Conservation (phyloP, 108 stramenopile genomes). For the Discostella stelligeroides region DNA sequence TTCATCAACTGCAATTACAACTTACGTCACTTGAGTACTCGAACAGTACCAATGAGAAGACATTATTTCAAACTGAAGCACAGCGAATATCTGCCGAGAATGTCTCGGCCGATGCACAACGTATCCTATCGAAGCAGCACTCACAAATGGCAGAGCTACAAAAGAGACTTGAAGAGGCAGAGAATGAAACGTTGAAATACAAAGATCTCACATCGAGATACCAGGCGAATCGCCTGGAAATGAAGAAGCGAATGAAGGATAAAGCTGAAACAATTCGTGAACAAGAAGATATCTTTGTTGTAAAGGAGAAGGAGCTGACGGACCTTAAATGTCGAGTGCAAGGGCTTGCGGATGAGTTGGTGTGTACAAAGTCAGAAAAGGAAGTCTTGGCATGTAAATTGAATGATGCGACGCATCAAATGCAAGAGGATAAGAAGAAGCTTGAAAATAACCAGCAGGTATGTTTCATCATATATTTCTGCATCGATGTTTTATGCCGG, state of each 20-base stretch:
- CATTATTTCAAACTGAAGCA: slow-evolving; percentile 36
- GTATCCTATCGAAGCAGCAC: slow-evolving; percentile 42
- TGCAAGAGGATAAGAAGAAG: slow-evolving; percentile 33
- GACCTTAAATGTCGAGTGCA: slow-evolving; percentile 27
- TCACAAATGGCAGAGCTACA: slow-evolving; percentile 44
- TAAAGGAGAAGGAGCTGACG: slow-evolving; percentile 33
- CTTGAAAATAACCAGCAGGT: slow-evolving; percentile 58
- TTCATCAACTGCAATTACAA: slow-evolving; percentile 44
- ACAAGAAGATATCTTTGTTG: slow-evolving; percentile 34
- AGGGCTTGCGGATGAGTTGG: slow-evolving; percentile 12
- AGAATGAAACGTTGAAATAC: slow-evolving; percentile 33
- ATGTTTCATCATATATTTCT: neutral
- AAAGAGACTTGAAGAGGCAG: slow-evolving; percentile 33
- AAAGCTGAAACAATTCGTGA: slow-evolving; percentile 42
- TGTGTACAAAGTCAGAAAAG: slow-evolving; percentile 22
- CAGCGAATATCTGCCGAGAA: slow-evolving; percentile 39
- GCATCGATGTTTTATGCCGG: neutral
- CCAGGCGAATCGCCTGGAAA: slow-evolving; percentile 45
- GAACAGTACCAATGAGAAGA: slow-evolving; percentile 30
- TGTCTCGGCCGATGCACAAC: slow-evolving; percentile 40
- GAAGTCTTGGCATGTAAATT: slow-evolving; percentile 24
- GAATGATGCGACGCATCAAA: slow-evolving; percentile 16
- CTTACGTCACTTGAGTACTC: slow-evolving; percentile 44
- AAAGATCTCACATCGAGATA: slow-evolving; percentile 51
- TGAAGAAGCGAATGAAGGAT: slow-evolving; percentile 52